phyloP scores from a whole-genome alignment of 169 alveolate genomes.

The Plasmodium cynomolgi region DNA sequence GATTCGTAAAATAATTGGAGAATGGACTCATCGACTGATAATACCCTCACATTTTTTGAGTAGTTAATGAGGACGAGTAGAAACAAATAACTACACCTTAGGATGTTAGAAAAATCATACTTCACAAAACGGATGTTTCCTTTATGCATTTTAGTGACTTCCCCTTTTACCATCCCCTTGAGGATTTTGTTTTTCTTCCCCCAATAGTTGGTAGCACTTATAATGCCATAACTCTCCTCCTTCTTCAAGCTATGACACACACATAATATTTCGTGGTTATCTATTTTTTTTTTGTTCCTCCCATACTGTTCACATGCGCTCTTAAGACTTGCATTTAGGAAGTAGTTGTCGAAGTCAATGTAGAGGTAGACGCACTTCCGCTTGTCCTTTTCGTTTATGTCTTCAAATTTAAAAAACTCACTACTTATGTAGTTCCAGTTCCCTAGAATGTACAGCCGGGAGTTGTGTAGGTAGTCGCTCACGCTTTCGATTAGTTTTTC shows the following conservation, averaged over 20 bases:
- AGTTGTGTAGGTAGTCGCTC: slow-evolving; percentile 25
- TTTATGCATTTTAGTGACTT: slow-evolving; percentile 40
- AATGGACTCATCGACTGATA: slow-evolving; percentile 59
- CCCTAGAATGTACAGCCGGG: slow-evolving; percentile 43
- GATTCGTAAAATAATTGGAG: slow-evolving; percentile 62
- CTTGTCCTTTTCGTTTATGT: slow-evolving; percentile 7
- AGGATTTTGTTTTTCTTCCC: slow-evolving; percentile 41
- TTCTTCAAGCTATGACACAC: slow-evolving; percentile 71
- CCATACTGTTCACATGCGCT: background rate
- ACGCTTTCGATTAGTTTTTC: slow-evolving; percentile 32
- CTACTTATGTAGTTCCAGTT: slow-evolving; percentile 54
- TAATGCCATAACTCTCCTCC: slow-evolving; percentile 54
- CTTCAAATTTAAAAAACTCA: slow-evolving; percentile 51
- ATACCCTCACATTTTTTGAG: slow-evolving; percentile 51
- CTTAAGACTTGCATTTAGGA: slow-evolving; percentile 66
- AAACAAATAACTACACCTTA: slow-evolving; percentile 58
- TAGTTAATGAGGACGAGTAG: slow-evolving; percentile 48
- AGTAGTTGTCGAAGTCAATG: slow-evolving; percentile 64
- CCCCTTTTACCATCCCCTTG: slow-evolving; percentile 65
- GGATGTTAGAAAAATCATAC: slow-evolving; percentile 61
- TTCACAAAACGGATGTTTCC: slow-evolving; percentile 32
- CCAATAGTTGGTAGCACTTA: slow-evolving; percentile 71
- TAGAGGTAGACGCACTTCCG: slow-evolving; percentile 46
- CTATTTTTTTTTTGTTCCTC: background rate
- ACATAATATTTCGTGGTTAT: slow-evolving; percentile 17